Conservation (phyloP, 2,329 filamentous ascomycete species). For the Calonectria henricotiae region DNA sequence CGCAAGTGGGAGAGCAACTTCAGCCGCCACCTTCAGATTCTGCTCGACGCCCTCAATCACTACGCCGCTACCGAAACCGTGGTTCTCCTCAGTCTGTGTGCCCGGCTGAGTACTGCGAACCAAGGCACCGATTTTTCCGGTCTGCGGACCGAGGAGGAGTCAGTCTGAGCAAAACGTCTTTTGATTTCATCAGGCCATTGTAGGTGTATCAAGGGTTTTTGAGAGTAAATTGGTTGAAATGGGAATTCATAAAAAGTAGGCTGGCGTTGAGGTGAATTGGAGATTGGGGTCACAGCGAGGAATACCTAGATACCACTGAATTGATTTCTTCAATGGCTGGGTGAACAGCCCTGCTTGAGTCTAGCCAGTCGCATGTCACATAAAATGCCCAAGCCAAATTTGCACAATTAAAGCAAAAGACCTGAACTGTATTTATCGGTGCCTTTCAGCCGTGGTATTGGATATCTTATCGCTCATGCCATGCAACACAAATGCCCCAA, state of each 20-base stretch:
- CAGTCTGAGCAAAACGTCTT: slow-evolving; percentile 39
- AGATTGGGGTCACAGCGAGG: slow-evolving; percentile 42
- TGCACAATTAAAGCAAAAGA: slow-evolving; percentile 23
- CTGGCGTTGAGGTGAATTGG: slow-evolving; percentile 46
- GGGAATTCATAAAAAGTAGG: slow-evolving; percentile 15
- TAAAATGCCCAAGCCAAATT: slow-evolving; percentile 15
- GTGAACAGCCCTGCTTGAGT: neutral
- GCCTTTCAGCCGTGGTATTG: slow-evolving; percentile 37
- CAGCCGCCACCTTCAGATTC: slow-evolving; percentile 89
- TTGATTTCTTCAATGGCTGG: slow-evolving; percentile 35
- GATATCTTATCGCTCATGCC: slow-evolving; percentile 44
- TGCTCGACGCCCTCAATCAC: slow-evolving; percentile 96
- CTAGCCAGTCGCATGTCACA: neutral
- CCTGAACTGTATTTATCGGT: slow-evolving; percentile 43
- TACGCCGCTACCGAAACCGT: slow-evolving; percentile 98
- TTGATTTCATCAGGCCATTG: neutral
- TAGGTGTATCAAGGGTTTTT: neutral
- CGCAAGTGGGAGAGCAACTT: slow-evolving; percentile 96
- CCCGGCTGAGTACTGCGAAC: slow-evolving; percentile 84
- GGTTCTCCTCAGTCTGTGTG: slow-evolving; percentile 90
- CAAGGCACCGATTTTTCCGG: slow-evolving; percentile 80
- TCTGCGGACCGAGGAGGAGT: slow-evolving; percentile 73
- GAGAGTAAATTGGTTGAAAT: slow-evolving; percentile 12
- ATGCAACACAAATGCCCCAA: slow-evolving; percentile 39
- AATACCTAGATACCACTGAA: slow-evolving; percentile 51